Conservation (phyloP, 306 rosid genomes). For the Medicago lupulina region DNA sequence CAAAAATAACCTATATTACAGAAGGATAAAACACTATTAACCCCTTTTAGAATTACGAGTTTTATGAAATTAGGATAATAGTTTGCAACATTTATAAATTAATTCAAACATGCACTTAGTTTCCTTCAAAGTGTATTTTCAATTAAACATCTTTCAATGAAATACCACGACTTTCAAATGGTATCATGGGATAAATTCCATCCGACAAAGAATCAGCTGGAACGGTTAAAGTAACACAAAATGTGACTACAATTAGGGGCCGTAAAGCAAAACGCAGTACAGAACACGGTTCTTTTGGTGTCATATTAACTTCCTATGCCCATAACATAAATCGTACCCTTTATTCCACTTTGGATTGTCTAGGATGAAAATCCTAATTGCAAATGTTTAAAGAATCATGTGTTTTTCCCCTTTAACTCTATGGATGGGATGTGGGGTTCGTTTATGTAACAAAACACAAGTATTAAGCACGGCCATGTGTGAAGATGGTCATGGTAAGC, state of each 20-base stretch:
- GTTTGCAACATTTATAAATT: too few species aligned
- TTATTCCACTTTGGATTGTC: slow-evolving; percentile 38
- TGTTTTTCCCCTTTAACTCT: slow-evolving; percentile 13
- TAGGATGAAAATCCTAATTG: slow-evolving; percentile 5
- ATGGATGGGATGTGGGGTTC: slow-evolving; percentile 41
- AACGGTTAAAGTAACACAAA: background rate
- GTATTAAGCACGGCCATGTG: slow-evolving; percentile 7
- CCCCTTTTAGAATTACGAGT: background rate
- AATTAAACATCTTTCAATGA: background rate
- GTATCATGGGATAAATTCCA: slow-evolving; percentile 2
- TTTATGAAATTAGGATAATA: too few species aligned
- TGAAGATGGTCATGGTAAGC: too few species aligned
- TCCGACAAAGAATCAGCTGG: slow-evolving; percentile 7
- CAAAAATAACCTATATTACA: too few species aligned
- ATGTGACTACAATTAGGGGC: slow-evolving; percentile 9
- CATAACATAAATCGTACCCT: slow-evolving; percentile 8
- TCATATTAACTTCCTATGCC: slow-evolving; percentile 11
- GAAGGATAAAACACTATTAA: too few species aligned
- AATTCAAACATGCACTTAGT: background rate
- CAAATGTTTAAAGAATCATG: slow-evolving; percentile 32
- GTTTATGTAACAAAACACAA: slow-evolving; percentile 9
- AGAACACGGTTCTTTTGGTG: slow-evolving; percentile 17
- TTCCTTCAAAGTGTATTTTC: background rate
- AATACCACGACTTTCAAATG: background rate
- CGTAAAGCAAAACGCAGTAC: background rate